Evolutionary conservation across 1,284 basidiomycete genomes (phyloP), one percentile per base, ranked within the genome.

Genomic region (Vanrija sp.): DNA sequence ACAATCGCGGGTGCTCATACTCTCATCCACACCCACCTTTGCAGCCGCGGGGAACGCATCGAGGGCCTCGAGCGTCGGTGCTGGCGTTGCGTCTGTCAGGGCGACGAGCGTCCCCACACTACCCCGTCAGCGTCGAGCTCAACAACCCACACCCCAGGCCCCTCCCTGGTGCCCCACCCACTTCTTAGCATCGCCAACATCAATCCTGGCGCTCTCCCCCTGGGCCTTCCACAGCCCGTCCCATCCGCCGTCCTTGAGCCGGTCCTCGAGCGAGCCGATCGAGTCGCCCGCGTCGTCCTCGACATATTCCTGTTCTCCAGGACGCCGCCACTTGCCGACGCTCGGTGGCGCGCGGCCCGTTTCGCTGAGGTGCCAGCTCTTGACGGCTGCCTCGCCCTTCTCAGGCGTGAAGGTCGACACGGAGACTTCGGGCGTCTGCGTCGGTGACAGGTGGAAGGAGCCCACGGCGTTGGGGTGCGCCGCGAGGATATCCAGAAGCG

Each of bases 11-110:
- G n/a, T n/a, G n/a, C n/a, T n/a, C n/a, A n/a, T n/a, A n/a, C n/a
- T n/a, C n/a, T n/a, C n/a, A 6, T 35, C 15, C 19, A 20, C 4
- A 67, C 78, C 61, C 49, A 84, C 85, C 76, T 84, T 83, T 24
- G 77, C 78, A 7, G 83, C 78, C 15, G 64, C 49, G 0, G 81
- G 79, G 60, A 84, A 61, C 7, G 20, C 43, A 14, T 61, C 61
- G 14, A 73, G 41, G 15, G 61, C 60, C 6, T 49, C 43, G 18
- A 71, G 43, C 0, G 71, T 60, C 3, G 69, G 65, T n/a, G 44
- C 39, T 3, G 71, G 71, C 14, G 57, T 60, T 3, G 51, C 60
- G 51, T 73, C 71, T 14, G 63, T 68, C 18, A 73, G 38, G 2
- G 66, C 44, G 14, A 73, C 19, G 25, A 73, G 58, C 4, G 58